Conservation (phyloP, 148 eudicot species). For the Cornus suecica region DNA sequence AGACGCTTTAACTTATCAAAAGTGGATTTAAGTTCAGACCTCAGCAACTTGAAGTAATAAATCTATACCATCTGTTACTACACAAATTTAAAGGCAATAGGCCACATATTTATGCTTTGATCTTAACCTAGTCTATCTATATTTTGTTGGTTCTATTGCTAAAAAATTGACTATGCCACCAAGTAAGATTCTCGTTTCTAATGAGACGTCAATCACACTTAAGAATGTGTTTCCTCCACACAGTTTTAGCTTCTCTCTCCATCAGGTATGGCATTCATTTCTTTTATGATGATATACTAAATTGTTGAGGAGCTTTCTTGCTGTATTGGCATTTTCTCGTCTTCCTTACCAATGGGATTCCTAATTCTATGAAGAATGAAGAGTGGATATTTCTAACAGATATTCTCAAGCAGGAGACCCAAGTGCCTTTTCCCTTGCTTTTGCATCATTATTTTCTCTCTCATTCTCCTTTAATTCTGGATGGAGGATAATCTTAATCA, state of each 20-base stretch:
- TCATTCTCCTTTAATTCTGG: not conserved
- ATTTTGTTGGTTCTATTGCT: not conserved
- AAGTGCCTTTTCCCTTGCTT: not conserved
- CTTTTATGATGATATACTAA: not conserved
- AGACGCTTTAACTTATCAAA: too few relatives aligned
- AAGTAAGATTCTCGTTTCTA: not conserved
- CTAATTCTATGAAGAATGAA: not conserved
- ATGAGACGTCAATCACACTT: not conserved
- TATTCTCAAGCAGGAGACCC: slow-evolving; percentile 63
- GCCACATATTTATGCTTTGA: not conserved
- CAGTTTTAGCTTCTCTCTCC: not conserved
- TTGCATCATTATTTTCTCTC: not conserved
- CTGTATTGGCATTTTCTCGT: not conserved
- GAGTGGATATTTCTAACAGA: slow-evolving; percentile 26
- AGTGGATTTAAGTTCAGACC: too few relatives aligned
- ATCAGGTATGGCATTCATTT: not conserved
- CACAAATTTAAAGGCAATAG: not conserved
- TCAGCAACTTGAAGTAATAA: not conserved
- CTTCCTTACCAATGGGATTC: not conserved
- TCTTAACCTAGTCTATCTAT: not conserved
- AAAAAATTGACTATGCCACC: not conserved
- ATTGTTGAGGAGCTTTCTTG: not conserved
- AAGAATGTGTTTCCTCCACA: not conserved
- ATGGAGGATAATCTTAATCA: slow-evolving; percentile 2
- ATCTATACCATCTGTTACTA: not conserved